These are phyloP conservation scores for Rhododendron mucronatum DNA, from an alignment of 148 eudicot species.

Conservation along the genomic window DNA sequence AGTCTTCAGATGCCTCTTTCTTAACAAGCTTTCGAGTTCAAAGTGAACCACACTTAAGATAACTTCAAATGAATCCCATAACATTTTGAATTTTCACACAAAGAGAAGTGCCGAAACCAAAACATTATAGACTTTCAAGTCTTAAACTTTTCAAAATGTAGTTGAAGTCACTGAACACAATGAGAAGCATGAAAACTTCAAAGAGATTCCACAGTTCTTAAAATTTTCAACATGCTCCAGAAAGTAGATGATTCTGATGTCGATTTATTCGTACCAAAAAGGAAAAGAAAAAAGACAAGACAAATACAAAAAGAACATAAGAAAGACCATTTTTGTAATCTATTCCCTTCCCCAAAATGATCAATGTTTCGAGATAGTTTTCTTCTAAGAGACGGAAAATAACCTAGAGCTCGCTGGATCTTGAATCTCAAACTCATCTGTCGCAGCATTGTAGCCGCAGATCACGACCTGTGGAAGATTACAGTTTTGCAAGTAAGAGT, in stretches of 20 bases:
- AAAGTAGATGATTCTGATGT: background rate
- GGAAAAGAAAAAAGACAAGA: background rate
- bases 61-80: background rate
- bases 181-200: background rate
- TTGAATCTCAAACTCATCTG: background rate
- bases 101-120: background rate
- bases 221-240: background rate
- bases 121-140: background rate
- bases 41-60: background rate
- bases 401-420: background rate
- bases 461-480: slow-evolving; percentile 61
- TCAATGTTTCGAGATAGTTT: background rate
- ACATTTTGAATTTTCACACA: background rate
- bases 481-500: background rate
- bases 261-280: too few species aligned
- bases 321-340: background rate
- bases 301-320: background rate
- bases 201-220: background rate
- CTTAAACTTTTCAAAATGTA: too few species aligned
- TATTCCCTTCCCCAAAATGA: background rate
- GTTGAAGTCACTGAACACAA: background rate
- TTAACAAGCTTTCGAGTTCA: background rate
- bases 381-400: background rate
- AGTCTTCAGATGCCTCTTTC: background rate
- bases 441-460: slow-evolving; percentile 79